phyloP scores from a whole-genome alignment of 1,284 basidiomycete species.

The Coriolopsis trogii region DNA sequence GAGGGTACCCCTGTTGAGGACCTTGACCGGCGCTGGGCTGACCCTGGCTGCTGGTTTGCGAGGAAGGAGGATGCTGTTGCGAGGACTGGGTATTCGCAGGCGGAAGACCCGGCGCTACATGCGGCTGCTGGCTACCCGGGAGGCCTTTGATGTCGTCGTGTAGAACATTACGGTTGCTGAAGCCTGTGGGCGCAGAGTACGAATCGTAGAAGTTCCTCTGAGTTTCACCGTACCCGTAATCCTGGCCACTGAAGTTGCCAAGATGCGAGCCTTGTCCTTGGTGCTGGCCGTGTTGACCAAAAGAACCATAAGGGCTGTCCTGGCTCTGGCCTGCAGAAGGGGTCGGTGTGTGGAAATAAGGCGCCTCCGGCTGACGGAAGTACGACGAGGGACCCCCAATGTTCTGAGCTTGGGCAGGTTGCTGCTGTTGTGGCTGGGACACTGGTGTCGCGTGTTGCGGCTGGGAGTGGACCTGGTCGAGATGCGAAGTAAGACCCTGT shows the following conservation, averaged over 20 bases:
- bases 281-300: constrained; percentile 62
- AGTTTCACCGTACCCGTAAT: constrained; percentile 68
- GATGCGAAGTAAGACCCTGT: constrained; percentile 62
- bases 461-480: constrained; percentile 55
- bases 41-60: constrained; percentile 48
- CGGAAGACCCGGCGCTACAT: constrained; percentile 51
- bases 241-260: constrained; percentile 56
- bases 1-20: constrained; percentile 64
- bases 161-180: constrained; percentile 62
- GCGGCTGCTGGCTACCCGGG: constrained; percentile 54
- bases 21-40: constrained; percentile 61
- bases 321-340: constrained; percentile 69
- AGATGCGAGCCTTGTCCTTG: constrained; percentile 60
- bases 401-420: constrained; percentile 45
- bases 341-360: constrained; percentile 76
- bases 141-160: constrained; percentile 76
- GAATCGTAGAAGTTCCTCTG: constrained; percentile 78
- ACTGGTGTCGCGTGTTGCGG: constrained; percentile 38
- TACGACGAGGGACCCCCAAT: constrained; percentile 46
- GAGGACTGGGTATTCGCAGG: constrained; percentile 53
- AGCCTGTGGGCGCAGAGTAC: constrained; percentile 57
- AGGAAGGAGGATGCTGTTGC: constrained; percentile 53
- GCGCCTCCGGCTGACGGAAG: constrained; percentile 67
- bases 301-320: constrained; percentile 66
- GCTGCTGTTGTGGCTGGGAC: constrained; percentile 40